A percentile compares a stretch with the other conserved stretches of the same genome.
Conservation (phyloP, 2,329 filamentous ascomycete genomes). For the Penicillium olsonii region DNA sequence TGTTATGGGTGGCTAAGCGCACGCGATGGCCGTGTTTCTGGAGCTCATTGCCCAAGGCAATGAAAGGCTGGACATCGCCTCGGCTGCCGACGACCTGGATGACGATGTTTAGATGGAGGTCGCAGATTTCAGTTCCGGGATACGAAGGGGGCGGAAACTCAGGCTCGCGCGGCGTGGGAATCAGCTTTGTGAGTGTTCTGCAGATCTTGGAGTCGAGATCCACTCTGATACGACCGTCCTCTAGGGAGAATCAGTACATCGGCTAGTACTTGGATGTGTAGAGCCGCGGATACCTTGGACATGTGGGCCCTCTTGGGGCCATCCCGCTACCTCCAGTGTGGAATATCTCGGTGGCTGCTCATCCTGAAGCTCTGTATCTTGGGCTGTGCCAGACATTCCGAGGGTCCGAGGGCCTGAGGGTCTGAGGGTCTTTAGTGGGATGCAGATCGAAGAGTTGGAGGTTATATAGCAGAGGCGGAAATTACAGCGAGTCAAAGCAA, state of each 20-base stretch:
- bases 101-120: slow-evolving; percentile 50
- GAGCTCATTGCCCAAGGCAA: slow-evolving; percentile 57
- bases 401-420: too few species aligned
- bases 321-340: slow-evolving; percentile 6
- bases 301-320: neutral
- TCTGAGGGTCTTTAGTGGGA: too few species aligned
- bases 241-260: neutral
- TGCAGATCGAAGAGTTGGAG: too few species aligned
- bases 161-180: neutral
- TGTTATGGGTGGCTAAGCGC: slow-evolving; percentile 56
- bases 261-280: fast-evolving
- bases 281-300: neutral
- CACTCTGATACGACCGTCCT: slow-evolving; percentile 4
- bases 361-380: neutral
- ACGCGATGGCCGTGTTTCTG: slow-evolving; percentile 56
- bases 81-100: slow-evolving; percentile 59
- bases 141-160: slow-evolving; percentile 17
- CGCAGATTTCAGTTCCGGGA: neutral
- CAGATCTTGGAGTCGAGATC: slow-evolving; percentile 6
- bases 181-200: slow-evolving; percentile 1
- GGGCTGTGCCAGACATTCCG: neutral
- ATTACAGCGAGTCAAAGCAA: too few species aligned
- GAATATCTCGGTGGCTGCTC: slow-evolving; percentile 10
- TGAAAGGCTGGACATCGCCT: slow-evolving; percentile 61
- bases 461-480: too few species aligned